A percentile compares a stretch with the other conserved stretches of the same genome.
Conservation (phyloP, 2,329 filamentous ascomycete genomes). For the Apiospora sp. region DNA sequence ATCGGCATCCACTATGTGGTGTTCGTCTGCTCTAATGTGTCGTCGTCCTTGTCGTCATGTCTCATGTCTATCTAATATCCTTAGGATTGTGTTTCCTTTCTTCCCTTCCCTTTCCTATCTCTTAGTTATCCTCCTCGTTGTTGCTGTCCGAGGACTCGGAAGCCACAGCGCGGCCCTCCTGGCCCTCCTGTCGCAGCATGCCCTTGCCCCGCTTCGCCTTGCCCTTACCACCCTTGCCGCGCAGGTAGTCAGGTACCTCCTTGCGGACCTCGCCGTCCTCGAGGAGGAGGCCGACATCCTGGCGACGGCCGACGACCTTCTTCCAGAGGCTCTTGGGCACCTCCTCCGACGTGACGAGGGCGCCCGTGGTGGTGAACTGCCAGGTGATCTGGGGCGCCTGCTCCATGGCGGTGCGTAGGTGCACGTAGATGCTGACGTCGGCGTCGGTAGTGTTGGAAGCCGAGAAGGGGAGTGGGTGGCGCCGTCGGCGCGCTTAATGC, state of each 20-base stretch:
- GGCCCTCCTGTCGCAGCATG: slow-evolving; percentile 39
- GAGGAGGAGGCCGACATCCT: slow-evolving; percentile 51
- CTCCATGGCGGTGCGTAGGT: slow-evolving; percentile 46
- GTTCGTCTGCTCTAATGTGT: slow-evolving; percentile 8
- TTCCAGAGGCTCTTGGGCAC: slow-evolving; percentile 49
- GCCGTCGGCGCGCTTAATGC: slow-evolving; percentile 51
- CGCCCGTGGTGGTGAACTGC: slow-evolving; percentile 47
- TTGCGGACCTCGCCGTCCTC: slow-evolving; percentile 53
- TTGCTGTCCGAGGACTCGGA: slow-evolving; percentile 42
- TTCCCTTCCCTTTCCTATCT: not conserved
- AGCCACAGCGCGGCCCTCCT: slow-evolving; percentile 38
- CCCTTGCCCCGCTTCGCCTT: slow-evolving; percentile 52
- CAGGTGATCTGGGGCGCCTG: slow-evolving; percentile 45
- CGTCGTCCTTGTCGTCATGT: not conserved
- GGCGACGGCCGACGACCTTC: slow-evolving; percentile 49
- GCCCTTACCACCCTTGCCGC: slow-evolving; percentile 51
- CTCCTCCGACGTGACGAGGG: slow-evolving; percentile 45
- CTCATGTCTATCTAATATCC: not conserved
- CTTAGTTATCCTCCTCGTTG: slow-evolving; percentile 32
- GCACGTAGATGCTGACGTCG: slow-evolving; percentile 53
- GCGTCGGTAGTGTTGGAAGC: slow-evolving; percentile 45
- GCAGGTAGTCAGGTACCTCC: slow-evolving; percentile 50
- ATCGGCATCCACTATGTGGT: slow-evolving; percentile 9
- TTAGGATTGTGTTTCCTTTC: not conserved
- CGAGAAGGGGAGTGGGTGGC: slow-evolving; percentile 43